Percentiles rank a stretch among this genome's conserved stretches.
phyloP scores from a whole-genome alignment of 768 basidiomycete species.

The Xerocomellus amylosporus region DNA sequence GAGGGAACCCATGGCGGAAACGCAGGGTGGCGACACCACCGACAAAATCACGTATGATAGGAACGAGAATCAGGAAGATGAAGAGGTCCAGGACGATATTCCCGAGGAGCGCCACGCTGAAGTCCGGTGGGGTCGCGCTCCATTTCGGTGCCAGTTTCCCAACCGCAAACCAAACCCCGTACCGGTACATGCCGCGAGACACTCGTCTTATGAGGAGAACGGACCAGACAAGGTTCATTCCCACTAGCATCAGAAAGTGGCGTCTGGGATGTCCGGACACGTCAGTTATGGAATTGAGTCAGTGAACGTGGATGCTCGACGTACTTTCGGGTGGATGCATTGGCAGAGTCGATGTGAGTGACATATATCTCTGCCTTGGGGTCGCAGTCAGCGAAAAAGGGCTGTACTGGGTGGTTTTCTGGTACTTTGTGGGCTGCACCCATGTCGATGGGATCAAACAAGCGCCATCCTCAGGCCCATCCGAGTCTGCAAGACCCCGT shows the following conservation, averaged over 20 bases:
- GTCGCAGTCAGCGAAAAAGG: conserved; percentile 20
- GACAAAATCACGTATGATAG: conserved; percentile 25
- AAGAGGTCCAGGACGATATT: conserved; percentile 26
- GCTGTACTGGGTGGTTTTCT: conserved; percentile 23
- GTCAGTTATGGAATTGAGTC: conserved; percentile 2
- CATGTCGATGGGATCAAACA: conserved; percentile 17
- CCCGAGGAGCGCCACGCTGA: conserved; percentile 22
- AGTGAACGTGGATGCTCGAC: not conserved
- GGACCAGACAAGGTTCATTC: conserved; percentile 27
- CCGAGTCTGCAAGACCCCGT: not conserved
- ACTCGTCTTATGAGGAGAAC: conserved; percentile 24
- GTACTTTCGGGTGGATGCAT: conserved; percentile 24
- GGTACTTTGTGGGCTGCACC: conserved; percentile 25
- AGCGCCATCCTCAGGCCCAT: conserved; percentile 2
- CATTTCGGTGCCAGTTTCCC: conserved; percentile 19
- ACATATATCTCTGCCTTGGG: conserved; percentile 27
- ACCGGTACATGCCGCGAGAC: conserved; percentile 24
- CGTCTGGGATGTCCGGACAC: conserved; percentile 13
- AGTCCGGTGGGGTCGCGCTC: conserved; percentile 13
- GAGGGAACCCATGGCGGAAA: conserved; percentile 28
- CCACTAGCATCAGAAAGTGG: conserved; percentile 28
- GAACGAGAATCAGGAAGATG: conserved; percentile 25
- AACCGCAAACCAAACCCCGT: conserved; percentile 28
- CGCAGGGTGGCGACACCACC: conserved; percentile 19
- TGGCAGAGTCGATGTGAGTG: conserved; percentile 27